Base-by-base conservation (phyloP, 2,329 filamentous ascomycete species). In the Trichophyton simii region DNA sequence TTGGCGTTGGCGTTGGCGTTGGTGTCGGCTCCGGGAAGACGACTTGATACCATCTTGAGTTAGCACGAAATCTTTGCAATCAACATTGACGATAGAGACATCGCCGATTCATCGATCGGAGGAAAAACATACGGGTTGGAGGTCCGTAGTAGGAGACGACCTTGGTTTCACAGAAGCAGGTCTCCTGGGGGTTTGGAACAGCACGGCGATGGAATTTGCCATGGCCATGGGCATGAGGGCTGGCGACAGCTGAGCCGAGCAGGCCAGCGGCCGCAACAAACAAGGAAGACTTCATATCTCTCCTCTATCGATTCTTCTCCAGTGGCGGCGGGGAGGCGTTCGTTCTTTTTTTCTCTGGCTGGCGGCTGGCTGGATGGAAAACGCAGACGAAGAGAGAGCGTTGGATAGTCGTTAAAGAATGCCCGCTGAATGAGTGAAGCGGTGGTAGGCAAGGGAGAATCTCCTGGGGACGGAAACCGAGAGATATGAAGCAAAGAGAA, bases 121-220 rank as follows among this genome's bases (percentile, higher is more conserved):
- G 34, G 34, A 9, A 38, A 38, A 38, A 60, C 77, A 68, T 70
- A 88, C 87, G 77, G 66, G 83, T 87, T 61, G 83, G 75, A 71
- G 83, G 79, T 71, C 87, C 87, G 68, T 82, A 85, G 77, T 83
- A 81, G 71, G 86, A 89, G 73, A 82, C 82, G 76, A 85, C 87
- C 78, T 87, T 83, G 72, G 88, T 90, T 66, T 82, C 87, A 82
- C 88, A 92, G 65, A 81, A 81, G 72, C 87, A 90, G 60, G 76
- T 73, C 52, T 62, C 67, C 34, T 22, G 57, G 42, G 62, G 58
- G 61, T 66, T 65, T 57, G 68, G 64, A 48, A 68, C 69, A 48
- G 75, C 79, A 61, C 75, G 75, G 69, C 85, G 84, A 77, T 89
- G 84, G 69, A 76, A 71, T 66, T 80, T 75, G 69, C 80, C 76